These are phyloP conservation scores for Nothopassalora personata DNA, from an alignment of 2,329 filamentous ascomycete species.

Conservation along the genomic window DNA sequence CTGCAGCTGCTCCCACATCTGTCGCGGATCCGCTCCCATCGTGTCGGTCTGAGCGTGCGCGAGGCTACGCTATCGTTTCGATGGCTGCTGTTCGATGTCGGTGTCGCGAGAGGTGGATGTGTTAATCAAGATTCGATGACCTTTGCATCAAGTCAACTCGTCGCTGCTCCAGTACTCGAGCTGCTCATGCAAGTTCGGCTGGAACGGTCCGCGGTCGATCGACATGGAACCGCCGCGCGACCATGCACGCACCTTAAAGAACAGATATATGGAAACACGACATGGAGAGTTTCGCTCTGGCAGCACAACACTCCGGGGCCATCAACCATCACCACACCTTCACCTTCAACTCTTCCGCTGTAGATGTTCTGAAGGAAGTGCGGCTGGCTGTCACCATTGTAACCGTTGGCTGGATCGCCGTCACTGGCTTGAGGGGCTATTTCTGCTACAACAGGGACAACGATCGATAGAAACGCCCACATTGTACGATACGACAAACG, in stretches of 20 bases:
- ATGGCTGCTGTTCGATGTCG: neutral
- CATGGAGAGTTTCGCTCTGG: constrained; percentile 32
- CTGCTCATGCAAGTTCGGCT: neutral
- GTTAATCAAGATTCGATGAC: neutral
- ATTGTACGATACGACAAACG: neutral
- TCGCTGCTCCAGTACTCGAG: neutral
- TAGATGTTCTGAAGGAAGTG: constrained; percentile 47
- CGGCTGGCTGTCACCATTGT: constrained; percentile 48
- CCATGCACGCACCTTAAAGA: neutral
- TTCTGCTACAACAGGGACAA: constrained; percentile 14
- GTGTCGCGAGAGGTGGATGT: neutral
- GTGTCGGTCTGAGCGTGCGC: constrained; percentile 10
- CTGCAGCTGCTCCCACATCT: constrained; percentile 62
- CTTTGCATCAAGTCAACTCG: neutral
- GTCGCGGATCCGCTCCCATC: constrained; percentile 51
- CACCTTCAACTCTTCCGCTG: constrained; percentile 46
- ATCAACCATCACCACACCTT: constrained; percentile 47
- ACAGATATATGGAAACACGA: constrained; percentile 3
- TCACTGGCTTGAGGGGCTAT: constrained; percentile 23
- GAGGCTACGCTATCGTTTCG: neutral
- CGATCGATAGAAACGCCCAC: constrained; percentile 2
- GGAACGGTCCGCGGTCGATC: neutral
- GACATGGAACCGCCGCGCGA: neutral
- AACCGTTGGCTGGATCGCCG: constrained; percentile 34
- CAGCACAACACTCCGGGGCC: constrained; percentile 31